A percentile compares a stretch with the other conserved stretches of the same genome.
Evolutionary conservation across 73 alveolate species (phyloP).

Genomic region (Tetrahymena malaccensis): DNA sequence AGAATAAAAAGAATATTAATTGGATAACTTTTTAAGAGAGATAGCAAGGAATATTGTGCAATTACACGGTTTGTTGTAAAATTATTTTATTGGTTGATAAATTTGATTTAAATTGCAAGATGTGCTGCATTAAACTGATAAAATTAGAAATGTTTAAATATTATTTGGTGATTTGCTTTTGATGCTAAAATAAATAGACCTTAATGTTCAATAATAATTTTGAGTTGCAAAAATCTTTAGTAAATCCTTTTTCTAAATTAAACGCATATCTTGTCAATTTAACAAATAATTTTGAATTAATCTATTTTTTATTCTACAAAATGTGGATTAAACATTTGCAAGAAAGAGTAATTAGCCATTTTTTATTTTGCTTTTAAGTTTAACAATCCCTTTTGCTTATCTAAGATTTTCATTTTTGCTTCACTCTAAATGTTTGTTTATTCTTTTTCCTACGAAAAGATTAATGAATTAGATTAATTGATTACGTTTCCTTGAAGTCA

Average conservation of each 20-base stretch:
- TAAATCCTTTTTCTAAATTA: not conserved
- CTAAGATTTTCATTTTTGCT: not conserved
- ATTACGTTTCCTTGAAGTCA: conserved; percentile 38
- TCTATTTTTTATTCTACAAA: not conserved
- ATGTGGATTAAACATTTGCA: not conserved
- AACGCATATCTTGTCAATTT: not conserved
- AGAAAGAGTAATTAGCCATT: not conserved
- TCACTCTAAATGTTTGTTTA: not conserved
- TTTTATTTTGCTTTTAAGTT: not conserved
- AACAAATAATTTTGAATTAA: not conserved
- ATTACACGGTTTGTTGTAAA: too few species aligned
- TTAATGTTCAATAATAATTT: not conserved
- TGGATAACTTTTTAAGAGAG: too few species aligned
- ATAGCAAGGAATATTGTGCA: too few species aligned
- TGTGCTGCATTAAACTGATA: not conserved
- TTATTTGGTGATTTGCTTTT: not conserved
- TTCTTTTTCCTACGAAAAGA: not conserved
- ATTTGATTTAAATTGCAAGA: too few species aligned
- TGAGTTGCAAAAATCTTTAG: not conserved
- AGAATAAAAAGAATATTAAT: too few species aligned
- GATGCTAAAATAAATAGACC: not conserved
- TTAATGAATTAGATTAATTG: not conserved
- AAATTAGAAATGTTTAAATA: too few species aligned
- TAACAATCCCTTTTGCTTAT: not conserved
- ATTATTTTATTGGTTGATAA: too few species aligned